Evolutionary conservation across 345 rosid species (phyloP).

Genomic region (Dimocarpus longan): DNA sequence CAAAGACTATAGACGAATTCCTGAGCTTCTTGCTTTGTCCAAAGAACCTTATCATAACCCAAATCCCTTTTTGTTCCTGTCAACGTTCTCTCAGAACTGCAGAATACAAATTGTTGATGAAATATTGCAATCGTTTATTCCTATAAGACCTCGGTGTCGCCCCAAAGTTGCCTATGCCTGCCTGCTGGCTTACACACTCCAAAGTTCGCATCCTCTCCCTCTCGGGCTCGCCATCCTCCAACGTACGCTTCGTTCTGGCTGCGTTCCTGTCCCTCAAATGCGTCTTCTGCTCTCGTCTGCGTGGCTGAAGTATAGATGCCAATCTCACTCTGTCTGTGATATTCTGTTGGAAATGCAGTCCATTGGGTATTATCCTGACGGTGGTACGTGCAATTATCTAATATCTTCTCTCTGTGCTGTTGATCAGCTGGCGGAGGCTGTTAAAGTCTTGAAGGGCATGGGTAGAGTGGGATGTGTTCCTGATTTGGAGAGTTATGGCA

Average conservation of each 20-base stretch:
- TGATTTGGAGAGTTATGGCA: conserved; percentile 69
- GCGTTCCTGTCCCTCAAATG: conserved; percentile 60
- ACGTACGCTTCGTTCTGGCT: conserved; percentile 76
- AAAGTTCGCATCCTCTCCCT: conserved; percentile 60
- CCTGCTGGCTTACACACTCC: conserved; percentile 73
- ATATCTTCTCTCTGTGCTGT: conserved; percentile 68
- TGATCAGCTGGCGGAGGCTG: conserved; percentile 70
- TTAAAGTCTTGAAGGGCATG: conserved; percentile 65
- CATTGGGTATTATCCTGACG: conserved; percentile 71
- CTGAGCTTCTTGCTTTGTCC: conserved; percentile 55
- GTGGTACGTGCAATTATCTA: conserved; percentile 67
- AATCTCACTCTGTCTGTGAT: conserved; percentile 40
- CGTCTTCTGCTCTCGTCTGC: conserved; percentile 59
- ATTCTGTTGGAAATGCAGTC: conserved; percentile 56
- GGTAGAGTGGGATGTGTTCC: conserved; percentile 59
- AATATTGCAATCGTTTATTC: conserved; percentile 60
- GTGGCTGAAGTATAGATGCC: conserved; percentile 51
- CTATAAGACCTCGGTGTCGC: conserved; percentile 59
- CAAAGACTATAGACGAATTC: conserved; percentile 58
- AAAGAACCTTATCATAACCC: conserved; percentile 40
- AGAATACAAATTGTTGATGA: conserved; percentile 58
- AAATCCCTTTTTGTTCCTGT: conserved; percentile 69
- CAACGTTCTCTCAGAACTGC: conserved; percentile 42
- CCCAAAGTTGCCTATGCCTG: conserved; percentile 49
- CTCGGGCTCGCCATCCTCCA: conserved; percentile 70